Percentiles rank a stretch among this genome's conserved stretches.
These are phyloP conservation scores for Fusarium anguioides DNA, from an alignment of 2,329 filamentous ascomycete species.

Conservation along the genomic window DNA sequence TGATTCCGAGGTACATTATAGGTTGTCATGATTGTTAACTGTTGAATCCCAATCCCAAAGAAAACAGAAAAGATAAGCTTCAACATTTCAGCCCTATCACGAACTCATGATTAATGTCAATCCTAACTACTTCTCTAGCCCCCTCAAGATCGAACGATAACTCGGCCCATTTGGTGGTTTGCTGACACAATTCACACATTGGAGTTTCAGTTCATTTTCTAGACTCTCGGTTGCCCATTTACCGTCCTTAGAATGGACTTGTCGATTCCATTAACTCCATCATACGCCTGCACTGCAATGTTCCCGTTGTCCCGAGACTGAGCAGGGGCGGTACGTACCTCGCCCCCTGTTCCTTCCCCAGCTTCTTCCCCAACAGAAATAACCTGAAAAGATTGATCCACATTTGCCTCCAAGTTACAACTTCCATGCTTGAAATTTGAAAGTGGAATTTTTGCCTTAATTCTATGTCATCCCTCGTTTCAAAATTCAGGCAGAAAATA, in stretches of 20 bases:
- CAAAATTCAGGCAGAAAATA: conserved; percentile 13
- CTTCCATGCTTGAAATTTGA: too few species aligned
- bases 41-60: conserved; percentile 20
- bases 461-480: neutral
- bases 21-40: conserved; percentile 1
- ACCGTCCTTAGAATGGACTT: neutral
- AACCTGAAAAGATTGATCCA: conserved; percentile 41
- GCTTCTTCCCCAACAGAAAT: conserved; percentile 47
- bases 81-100: conserved; percentile 33
- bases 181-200: conserved; percentile 27
- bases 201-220: neutral
- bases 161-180: conserved; percentile 38
- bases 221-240: neutral
- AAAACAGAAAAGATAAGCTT: neutral
- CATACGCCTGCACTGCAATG: neutral
- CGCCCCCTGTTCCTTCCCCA: conserved; percentile 35
- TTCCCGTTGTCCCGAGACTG: conserved; percentile 34
- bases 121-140: conserved; percentile 4
- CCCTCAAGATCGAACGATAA: conserved; percentile 37
- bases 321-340: conserved; percentile 24
- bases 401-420: neutral
- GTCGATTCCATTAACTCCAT: conserved; percentile 11
- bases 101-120: conserved; percentile 11
- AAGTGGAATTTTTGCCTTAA: neutral
- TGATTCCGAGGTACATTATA: neutral